Evolutionary conservation across 441 rosid genomes (phyloP), one percentile per base, ranked within the genome.

Genomic region (Eruca vesicaria): DNA sequence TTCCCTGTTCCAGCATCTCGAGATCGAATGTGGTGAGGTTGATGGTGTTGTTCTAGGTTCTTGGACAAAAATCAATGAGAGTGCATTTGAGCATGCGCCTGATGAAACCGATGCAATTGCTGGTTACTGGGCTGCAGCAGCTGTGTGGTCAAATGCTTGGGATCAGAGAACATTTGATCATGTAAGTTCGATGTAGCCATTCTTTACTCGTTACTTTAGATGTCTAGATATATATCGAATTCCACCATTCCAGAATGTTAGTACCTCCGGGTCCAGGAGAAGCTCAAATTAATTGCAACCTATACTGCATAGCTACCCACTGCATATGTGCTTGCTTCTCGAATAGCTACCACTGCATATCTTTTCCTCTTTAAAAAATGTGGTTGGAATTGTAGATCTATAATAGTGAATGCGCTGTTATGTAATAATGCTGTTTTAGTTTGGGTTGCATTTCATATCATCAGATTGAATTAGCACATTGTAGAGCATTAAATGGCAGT

Each of bases 111-210:
- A 75, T 80, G 91, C 88, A 72, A 63, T 69, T 80, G 84, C 86
- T 80, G 99, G 98, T 77, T 96, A 90, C 77, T 96, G 99, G 99
- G 90, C 91, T 72, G 95, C 96, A 80, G 98, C 99, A 41, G 97
- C 97, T 35, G 91, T 87, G 67, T 96, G 99, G 99, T 94, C 88
- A 72, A 83, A 85, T 80, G 86, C 84, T 28, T 96, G 98, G 99
- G 99, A 96, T 83, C 97, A 89, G 81, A 90, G 87, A 85, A 96
- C 96, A 66, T 72, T 94, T 80, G 95, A 96, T 83, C 94, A 96
- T 73, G 99, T 96, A 85, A 87, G 92, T 45, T 77, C 71, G 56
- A 68, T 62, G 66, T 67, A 69, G 59, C 45, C 20, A 16, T 63
- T 68, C 35, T 35, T 52, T 57, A 48, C 15, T 29, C 16, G 45